Evolutionary conservation across 441 rosid species (phyloP).

Genomic region (Pelargonium myrrhifolium): DNA sequence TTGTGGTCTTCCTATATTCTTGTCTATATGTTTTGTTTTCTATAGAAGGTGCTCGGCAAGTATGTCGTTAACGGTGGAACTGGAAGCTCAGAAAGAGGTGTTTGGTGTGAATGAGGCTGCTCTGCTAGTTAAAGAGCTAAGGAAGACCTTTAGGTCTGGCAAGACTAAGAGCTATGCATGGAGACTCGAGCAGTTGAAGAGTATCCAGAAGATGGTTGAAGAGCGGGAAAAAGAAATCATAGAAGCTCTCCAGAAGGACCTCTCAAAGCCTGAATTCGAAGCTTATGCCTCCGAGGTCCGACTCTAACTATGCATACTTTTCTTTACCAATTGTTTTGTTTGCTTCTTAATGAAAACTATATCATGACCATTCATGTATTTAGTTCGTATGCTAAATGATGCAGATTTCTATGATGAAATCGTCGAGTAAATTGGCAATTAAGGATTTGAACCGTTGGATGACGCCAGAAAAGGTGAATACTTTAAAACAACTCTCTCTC

Average conservation of each 20-base stretch:
- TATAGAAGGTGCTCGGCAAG: slow-evolving; percentile 24
- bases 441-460: slow-evolving; percentile 62
- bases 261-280: slow-evolving; percentile 58
- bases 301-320: no score
- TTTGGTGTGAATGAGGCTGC: slow-evolving; percentile 42
- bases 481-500: no score
- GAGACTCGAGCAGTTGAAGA: slow-evolving; percentile 55
- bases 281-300: slow-evolving; percentile 52
- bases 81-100: slow-evolving; percentile 20
- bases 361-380: no score
- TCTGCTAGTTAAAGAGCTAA: slow-evolving; percentile 38
- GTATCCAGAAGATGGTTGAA: slow-evolving; percentile 44
- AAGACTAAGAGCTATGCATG: slow-evolving; percentile 68
- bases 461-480: slow-evolving; percentile 58
- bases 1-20: background rate
- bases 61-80: slow-evolving; percentile 17
- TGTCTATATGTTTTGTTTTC: background rate
- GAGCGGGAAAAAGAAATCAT: slow-evolving; percentile 56
- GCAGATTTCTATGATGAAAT: slow-evolving; percentile 49
- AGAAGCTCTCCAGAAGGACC: slow-evolving; percentile 56
- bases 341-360: background rate
- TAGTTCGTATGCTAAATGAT: background rate
- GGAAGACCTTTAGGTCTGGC: slow-evolving; percentile 43
- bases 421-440: slow-evolving; percentile 48
- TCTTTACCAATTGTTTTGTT: background rate